These are phyloP conservation scores for Peronospora destructor DNA, from an alignment of 352 stramenopile genomes.

Conservation along the genomic window DNA sequence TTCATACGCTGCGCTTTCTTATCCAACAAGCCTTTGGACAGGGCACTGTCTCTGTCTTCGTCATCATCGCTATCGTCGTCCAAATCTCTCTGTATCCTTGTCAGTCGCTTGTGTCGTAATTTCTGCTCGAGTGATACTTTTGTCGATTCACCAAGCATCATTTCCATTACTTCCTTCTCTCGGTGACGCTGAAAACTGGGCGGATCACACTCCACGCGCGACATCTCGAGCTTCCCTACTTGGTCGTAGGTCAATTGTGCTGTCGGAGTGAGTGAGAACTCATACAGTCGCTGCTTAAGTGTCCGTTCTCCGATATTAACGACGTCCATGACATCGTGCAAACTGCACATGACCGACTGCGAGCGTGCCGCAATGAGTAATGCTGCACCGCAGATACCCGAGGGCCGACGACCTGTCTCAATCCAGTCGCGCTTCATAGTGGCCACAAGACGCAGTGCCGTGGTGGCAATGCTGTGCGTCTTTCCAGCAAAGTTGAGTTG, in stretches of 20 bases:
- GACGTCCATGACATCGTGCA: slow-evolving; percentile 86
- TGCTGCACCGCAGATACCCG: slow-evolving; percentile 95
- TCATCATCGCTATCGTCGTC: slow-evolving; percentile 26
- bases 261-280: slow-evolving; percentile 95
- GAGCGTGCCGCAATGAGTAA: slow-evolving; percentile 95
- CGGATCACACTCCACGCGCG: slow-evolving; percentile 81
- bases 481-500: slow-evolving; percentile 96
- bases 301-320: slow-evolving; percentile 96
- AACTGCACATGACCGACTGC: slow-evolving; percentile 88
- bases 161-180: slow-evolving; percentile 87
- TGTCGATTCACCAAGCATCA: slow-evolving; percentile 80
- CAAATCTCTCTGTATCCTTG: slow-evolving; percentile 9
- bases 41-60: slow-evolving; percentile 28
- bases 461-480: slow-evolving; percentile 91
- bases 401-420: slow-evolving; percentile 92
- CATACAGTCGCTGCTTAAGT: slow-evolving; percentile 91
- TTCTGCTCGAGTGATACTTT: slow-evolving; percentile 49
- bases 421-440: slow-evolving; percentile 99
- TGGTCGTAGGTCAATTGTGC: slow-evolving; percentile 93
- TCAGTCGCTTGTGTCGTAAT: slow-evolving; percentile 18
- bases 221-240: slow-evolving; percentile 88
- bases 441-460: slow-evolving; percentile 91
- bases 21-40: slow-evolving; percentile 25
- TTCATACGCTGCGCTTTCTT: slow-evolving; percentile 49
- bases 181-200: slow-evolving; percentile 84